A percentile compares a stretch with the other conserved stretches of the same genome.
These are phyloP conservation scores for Paralagenidium karlingii DNA, from an alignment of 352 stramenopile genomes.

Conservation along the genomic window DNA sequence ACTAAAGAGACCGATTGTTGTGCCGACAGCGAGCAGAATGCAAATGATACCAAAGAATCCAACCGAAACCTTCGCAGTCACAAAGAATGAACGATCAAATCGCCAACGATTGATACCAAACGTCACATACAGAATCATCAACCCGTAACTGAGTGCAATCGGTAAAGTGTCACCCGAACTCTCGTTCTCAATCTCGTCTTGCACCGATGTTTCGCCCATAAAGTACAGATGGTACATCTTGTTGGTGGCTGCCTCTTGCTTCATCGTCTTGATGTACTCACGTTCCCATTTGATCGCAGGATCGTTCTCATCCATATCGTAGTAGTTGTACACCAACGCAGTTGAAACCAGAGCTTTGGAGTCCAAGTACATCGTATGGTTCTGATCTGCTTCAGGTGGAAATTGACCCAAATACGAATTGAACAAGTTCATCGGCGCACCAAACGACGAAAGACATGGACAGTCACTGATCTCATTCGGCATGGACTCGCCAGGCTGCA, in stretches of 20 bases:
- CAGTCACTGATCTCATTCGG: conserved; percentile 48
- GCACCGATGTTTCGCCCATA: conserved; percentile 33
- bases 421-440: conserved; percentile 35
- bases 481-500: no score
- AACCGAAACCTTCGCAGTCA: conserved; percentile 45
- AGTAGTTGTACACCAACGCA: conserved; percentile 34
- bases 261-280: conserved; percentile 41
- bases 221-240: conserved; percentile 51
- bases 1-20: conserved; percentile 53
- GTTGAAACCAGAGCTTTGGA: conserved; percentile 33
- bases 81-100: conserved; percentile 28
- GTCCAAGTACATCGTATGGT: conserved; percentile 22
- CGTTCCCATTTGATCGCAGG: conserved; percentile 55
- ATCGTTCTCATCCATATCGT: conserved; percentile 18
- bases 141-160: conserved; percentile 30
- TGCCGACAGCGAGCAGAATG: conserved; percentile 41
- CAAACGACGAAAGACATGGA: conserved; percentile 47
- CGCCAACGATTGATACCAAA: conserved; percentile 56
- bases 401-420: conserved; percentile 41
- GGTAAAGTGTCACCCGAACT: conserved; percentile 34
- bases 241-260: conserved; percentile 29
- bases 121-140: conserved; percentile 60
- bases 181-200: conserved; percentile 46
- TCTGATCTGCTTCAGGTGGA: conserved; percentile 8
- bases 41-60: conserved; percentile 51